A percentile compares a stretch with the other conserved stretches of the same genome.
phyloP scores from a whole-genome alignment of 257 asterid species.

The Asclepias syriaca region DNA sequence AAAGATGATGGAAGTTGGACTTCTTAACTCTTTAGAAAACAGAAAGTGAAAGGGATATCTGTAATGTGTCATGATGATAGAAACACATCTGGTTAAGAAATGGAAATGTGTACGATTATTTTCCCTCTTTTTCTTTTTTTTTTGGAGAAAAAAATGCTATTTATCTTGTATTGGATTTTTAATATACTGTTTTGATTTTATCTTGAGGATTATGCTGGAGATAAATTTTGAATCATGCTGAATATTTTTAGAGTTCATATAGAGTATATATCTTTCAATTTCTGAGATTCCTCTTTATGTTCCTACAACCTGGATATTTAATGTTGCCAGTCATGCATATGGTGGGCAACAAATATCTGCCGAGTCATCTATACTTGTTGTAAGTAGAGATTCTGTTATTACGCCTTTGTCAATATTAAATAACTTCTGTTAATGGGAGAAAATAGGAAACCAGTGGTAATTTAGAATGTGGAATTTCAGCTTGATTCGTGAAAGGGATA shows the following conservation, averaged over 20 bases:
- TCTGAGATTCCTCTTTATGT: not conserved
- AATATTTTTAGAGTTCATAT: not conserved
- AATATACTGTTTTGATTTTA: no score
- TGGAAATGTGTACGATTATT: not conserved
- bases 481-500: not conserved
- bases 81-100: not conserved
- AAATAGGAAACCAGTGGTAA: not conserved
- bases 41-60: not conserved
- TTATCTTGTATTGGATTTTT: not conserved
- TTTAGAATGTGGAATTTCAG: not conserved
- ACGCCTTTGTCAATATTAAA: not conserved
- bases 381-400: not conserved
- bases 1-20: not conserved
- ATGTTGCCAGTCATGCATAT: not conserved
- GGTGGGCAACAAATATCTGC: not conserved
- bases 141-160: not conserved
- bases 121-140: slow-evolving; percentile 9
- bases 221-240: not conserved
- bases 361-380: not conserved
- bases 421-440: not conserved
- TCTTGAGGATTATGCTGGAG: not conserved
- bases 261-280: not conserved
- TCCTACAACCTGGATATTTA: not conserved
- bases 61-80: not conserved
- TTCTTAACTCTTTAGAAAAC: not conserved